These are phyloP conservation scores for Hymenoscyphus salicellus DNA, from an alignment of 2,329 filamentous ascomycete species.

Conservation along the genomic window DNA sequence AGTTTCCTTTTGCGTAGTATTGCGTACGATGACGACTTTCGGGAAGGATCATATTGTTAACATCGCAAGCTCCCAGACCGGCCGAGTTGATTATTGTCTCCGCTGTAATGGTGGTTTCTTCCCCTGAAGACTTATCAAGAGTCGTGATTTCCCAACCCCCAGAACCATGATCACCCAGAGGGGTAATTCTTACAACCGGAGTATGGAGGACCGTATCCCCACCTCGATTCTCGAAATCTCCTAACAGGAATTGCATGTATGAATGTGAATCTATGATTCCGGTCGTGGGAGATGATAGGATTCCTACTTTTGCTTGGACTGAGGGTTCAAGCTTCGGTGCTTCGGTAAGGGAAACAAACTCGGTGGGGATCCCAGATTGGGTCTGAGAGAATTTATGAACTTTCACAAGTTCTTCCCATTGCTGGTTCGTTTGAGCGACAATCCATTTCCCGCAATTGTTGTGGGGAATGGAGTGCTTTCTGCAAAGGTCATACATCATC, in stretches of 20 bases:
- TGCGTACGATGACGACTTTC: constrained; percentile 53
- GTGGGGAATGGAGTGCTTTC: constrained; percentile 63
- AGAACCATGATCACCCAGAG: constrained; percentile 42
- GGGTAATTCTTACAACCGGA: constrained; percentile 55
- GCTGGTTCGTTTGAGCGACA: constrained; percentile 74
- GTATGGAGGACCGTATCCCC: constrained; percentile 72
- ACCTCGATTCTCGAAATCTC: constrained; percentile 71
- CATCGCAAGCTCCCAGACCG: constrained; percentile 69
- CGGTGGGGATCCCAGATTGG: constrained; percentile 60
- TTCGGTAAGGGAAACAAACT: constrained; percentile 65
- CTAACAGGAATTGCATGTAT: constrained; percentile 77
- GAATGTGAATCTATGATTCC: constrained; percentile 88
- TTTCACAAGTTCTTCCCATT: constrained; percentile 49
- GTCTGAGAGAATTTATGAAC: constrained; percentile 46
- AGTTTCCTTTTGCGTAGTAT: constrained; percentile 90
- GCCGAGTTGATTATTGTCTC: constrained; percentile 82
- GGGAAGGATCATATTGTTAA: constrained; percentile 81
- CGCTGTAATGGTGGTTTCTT: constrained; percentile 60
- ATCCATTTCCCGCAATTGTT: constrained; percentile 88
- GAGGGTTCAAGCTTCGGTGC: constrained; percentile 66
- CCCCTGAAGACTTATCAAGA: constrained; percentile 45
- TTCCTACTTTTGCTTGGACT: constrained; percentile 67
- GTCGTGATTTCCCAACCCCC: constrained; percentile 68
- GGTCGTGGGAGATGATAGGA: constrained; percentile 80
- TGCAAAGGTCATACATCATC: constrained; percentile 77